Evolutionary conservation across 2,329 filamentous ascomycete genomes (phyloP), one percentile per base, ranked within the genome.

Genomic region (Thyridium curvatum): DNA sequence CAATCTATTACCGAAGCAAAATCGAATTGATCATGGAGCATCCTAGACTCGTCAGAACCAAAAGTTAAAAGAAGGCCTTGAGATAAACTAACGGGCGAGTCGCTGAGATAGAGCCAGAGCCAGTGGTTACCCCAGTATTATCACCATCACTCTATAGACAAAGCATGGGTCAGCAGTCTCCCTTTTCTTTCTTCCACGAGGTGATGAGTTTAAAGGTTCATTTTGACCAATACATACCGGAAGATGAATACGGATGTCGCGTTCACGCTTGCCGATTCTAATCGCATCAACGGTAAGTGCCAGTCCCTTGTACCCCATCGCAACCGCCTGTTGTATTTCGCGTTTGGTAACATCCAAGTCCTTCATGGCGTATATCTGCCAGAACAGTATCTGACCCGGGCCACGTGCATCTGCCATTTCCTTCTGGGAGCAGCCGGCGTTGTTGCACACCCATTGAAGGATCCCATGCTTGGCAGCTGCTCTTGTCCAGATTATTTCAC

Each of bases 1-100:
- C 76, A 80, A 5, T 64, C 61, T 9, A 79, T 66, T 71, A 81
- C 81, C 84, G 18, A 16, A 12, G 15, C 8, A 41, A 18, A 12
- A 36, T n/a, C 7, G 37, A n/a, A 12, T 31, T 37, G 35, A 30
- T 34, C 33, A 18, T 42, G 38, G 16, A 29, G 18, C 8, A 15
- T 18, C 15, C 18, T 14, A 17, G 31, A n/a, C 16, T n/a, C n/a
- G n/a, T n/a, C n/a, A n/a, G n/a, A n/a, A n/a, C n/a, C n/a, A n/a
- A n/a, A n/a, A n/a, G n/a, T n/a, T n/a, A n/a, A n/a, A n/a, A n/a
- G n/a, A n/a, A n/a, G n/a, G n/a, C n/a, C 17, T 35, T 34, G 31
- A 18, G 2, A 14, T 9, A 35, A 42, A 38, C 12, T 38, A 8
- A 10, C 43, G 35, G 9, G 40, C 40, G 3, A 45, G 38, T 3